phyloP scores from a whole-genome alignment of 129 eudicot species.

The Ambrosia artemisiifolia region DNA sequence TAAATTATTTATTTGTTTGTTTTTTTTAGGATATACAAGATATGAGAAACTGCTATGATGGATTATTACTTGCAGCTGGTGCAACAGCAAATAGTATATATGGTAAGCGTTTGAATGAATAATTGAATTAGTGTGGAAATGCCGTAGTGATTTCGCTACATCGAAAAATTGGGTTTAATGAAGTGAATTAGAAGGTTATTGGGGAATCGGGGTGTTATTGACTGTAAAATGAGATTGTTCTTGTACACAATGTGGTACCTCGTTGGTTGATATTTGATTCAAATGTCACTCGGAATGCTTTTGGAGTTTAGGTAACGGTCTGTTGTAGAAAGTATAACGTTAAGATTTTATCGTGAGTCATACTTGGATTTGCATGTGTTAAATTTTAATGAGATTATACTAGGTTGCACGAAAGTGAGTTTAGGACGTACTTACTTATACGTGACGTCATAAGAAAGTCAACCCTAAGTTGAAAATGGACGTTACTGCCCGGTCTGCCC shows the following conservation, averaged over 20 bases:
- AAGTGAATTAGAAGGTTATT: constrained; percentile 3
- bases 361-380: not conserved
- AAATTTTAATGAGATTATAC: not conserved
- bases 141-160: not conserved
- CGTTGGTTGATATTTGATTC: not conserved
- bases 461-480: not conserved
- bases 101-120: constrained; percentile 42
- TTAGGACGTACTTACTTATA: not conserved
- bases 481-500: not conserved
- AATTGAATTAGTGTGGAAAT: constrained; percentile 10
- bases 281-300: constrained; percentile 1
- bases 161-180: not conserved
- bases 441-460: constrained; percentile 11
- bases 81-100: constrained; percentile 89
- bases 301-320: not conserved
- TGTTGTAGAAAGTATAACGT: constrained; percentile 3
- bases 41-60: constrained; percentile 80
- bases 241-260: not conserved
- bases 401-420: constrained; percentile 11
- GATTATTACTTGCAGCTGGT: constrained; percentile 89
- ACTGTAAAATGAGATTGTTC: not conserved
- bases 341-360: not conserved
- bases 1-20: not conserved
- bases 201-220: not conserved
- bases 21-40: constrained; percentile 83